Evolutionary conservation across 192 early-diverging fungal genomes (phyloP).

Genomic region (Geranomyces variabilis): DNA sequence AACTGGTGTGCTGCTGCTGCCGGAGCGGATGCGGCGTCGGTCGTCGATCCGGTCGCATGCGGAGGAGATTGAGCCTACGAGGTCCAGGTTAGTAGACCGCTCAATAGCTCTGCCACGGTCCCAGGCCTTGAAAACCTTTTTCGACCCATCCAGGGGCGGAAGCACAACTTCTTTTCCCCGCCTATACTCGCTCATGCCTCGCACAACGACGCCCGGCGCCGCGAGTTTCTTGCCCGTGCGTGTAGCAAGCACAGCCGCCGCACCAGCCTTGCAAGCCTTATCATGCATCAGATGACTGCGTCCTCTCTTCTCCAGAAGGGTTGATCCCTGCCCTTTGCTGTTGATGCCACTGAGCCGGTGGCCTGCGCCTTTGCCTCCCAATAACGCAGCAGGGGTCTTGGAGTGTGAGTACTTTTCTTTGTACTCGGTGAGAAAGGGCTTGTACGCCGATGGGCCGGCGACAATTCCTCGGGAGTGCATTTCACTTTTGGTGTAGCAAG

Average conservation of each 20-base stretch:
- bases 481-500: no score
- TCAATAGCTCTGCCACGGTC: conserved; percentile 5
- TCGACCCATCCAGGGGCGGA: neutral
- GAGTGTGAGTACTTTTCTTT: conserved; percentile 25
- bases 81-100: neutral
- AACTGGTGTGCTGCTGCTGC: conserved; percentile 14
- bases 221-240: neutral
- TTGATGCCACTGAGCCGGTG: neutral
- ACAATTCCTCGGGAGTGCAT: neutral
- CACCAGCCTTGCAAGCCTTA: conserved; percentile 15
- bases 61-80: neutral
- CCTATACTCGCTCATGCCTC: neutral
- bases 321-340: neutral
- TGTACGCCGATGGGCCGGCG: conserved; percentile 19
- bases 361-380: neutral
- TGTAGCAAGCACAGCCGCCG: neutral
- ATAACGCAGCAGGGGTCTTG: conserved; percentile 26
- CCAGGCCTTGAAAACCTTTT: neutral
- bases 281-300: conserved; percentile 19
- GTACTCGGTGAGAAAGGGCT: conserved; percentile 48
- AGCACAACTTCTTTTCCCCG: neutral
- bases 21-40: neutral
- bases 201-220: neutral
- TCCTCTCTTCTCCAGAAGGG: neutral
- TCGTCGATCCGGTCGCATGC: no score